Evolutionary conservation across 179 eudicot species (phyloP), one percentile per base, ranked within the genome.

Genomic region (Carnegiea gigantea): DNA sequence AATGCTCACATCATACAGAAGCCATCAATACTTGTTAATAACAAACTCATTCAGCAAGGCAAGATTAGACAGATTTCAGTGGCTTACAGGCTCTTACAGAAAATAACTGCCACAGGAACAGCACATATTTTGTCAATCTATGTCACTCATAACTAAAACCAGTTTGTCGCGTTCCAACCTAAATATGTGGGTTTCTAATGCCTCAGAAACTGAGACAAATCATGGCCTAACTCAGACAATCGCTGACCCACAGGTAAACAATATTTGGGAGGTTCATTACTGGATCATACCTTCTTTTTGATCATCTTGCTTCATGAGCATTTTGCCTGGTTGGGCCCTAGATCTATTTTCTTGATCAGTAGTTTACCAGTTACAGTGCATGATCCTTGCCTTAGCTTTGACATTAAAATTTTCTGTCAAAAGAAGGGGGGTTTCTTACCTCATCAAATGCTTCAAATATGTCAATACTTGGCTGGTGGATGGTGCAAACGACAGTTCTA

Each of bases 361-460:
- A 54, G 59, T 51, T 80, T 46, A 48, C 13, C 13, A 70, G 28
- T 23, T 62, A 62, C 21, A 15, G 28, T 54, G 2, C 30, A 23
- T 24, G 13, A 62, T 24, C 68, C 30, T 13, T 57, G 10, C n/a
- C 13, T 62, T 28, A 1, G 11, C 68, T 24, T 24, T 23, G 14
- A 62, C 14, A 62, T 23, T 28, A 62, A 57, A 57, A 57, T 57
- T 57, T 57, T 20, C 68, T 23, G 5, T n/a, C 30, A 68, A 43
- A 4, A 24, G 23, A 53, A 82, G 18, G 26, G 26, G 4, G 18
- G 30, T 48, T 70, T 51, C 21, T 46, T 83, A 94, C 98, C 95
- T 92, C 98, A 80, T 93, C 98, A 84, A 95, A 95, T 75, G 95
- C 90, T 86, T 93, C 98, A 86, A 95, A 95, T 81, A 91, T 93